Conservation (phyloP, 768 basidiomycete genomes). For the Amanita phalloides region DNA sequence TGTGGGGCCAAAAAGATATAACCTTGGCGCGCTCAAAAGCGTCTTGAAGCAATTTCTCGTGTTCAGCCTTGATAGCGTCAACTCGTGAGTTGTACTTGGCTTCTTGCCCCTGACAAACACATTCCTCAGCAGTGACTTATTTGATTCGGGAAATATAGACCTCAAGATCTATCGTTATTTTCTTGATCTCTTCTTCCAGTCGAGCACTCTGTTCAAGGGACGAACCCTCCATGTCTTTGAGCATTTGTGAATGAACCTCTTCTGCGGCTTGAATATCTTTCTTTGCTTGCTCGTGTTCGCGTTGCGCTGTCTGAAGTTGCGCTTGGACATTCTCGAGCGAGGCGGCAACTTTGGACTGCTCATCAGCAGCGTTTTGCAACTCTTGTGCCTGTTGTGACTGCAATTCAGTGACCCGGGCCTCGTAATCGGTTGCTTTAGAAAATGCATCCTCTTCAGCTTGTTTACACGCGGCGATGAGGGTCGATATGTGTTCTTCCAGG, state of each 20-base stretch:
- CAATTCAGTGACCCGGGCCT: slow-evolving; percentile 26
- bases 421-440: slow-evolving; percentile 36
- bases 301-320: slow-evolving; percentile 33
- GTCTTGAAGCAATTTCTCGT: slow-evolving; percentile 48
- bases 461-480: slow-evolving; percentile 35
- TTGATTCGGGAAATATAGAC: slow-evolving; percentile 24
- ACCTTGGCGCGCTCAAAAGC: slow-evolving; percentile 78
- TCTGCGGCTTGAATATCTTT: slow-evolving; percentile 31
- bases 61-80: slow-evolving; percentile 54
- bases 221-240: slow-evolving; percentile 42
- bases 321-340: slow-evolving; percentile 35
- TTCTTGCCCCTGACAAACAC: slow-evolving; percentile 47
- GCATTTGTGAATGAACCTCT: slow-evolving; percentile 33
- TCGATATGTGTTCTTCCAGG: slow-evolving; percentile 43
- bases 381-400: slow-evolving; percentile 34
- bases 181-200: slow-evolving; percentile 42
- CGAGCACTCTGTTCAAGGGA: slow-evolving; percentile 40
- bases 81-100: slow-evolving; percentile 57
- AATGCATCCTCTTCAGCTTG: slow-evolving; percentile 34
- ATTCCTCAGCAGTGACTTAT: neutral
- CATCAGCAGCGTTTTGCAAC: slow-evolving; percentile 31
- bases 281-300: slow-evolving; percentile 37
- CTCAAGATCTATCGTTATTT: slow-evolving; percentile 52
- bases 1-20: slow-evolving; percentile 6
- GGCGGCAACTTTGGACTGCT: slow-evolving; percentile 30